A percentile compares a stretch with the other conserved stretches of the same genome.
These are phyloP conservation scores for Globisporangium irregulare DNA, from an alignment of 352 stramenopile species.

Conservation along the genomic window DNA sequence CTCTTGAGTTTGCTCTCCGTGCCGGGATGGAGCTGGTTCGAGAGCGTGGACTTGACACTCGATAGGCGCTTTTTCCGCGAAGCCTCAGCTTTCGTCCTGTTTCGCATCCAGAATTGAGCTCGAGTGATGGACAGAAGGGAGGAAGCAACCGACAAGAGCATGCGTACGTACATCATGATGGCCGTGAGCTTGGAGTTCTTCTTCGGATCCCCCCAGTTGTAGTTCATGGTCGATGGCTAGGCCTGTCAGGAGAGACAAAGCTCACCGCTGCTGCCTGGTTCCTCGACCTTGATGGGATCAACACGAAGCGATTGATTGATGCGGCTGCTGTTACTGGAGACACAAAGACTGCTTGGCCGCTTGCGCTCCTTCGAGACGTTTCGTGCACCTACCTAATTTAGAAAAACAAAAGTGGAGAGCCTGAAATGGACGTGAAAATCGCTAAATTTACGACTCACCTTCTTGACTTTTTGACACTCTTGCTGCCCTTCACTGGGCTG, in stretches of 20 bases:
- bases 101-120: not conserved
- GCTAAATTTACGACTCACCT: constrained; percentile 2
- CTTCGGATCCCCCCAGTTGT: constrained; percentile 81
- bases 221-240: constrained; percentile 42
- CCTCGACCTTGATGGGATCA: not conserved
- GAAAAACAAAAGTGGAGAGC: not conserved
- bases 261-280: not conserved
- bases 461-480: not conserved
- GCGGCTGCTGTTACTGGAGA: not conserved
- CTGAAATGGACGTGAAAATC: not conserved
- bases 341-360: not conserved
- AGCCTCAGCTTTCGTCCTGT: constrained; percentile 66
- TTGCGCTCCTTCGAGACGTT: constrained; percentile 3
- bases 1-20: constrained; percentile 68
- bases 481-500: not conserved
- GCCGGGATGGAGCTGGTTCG: constrained; percentile 66
- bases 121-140: not conserved
- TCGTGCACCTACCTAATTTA: not conserved
- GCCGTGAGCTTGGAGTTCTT: constrained; percentile 72
- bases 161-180: constrained; percentile 66
- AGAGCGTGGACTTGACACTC: constrained; percentile 72
- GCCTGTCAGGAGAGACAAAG: not conserved
- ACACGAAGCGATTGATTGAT: not conserved
- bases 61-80: constrained; percentile 68
- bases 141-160: not conserved